Percentiles rank a stretch among this genome's conserved stretches.
Evolutionary conservation across 495 filamentous ascomycete genomes (phyloP).

Genomic region (Trichoderma erinaceum): DNA sequence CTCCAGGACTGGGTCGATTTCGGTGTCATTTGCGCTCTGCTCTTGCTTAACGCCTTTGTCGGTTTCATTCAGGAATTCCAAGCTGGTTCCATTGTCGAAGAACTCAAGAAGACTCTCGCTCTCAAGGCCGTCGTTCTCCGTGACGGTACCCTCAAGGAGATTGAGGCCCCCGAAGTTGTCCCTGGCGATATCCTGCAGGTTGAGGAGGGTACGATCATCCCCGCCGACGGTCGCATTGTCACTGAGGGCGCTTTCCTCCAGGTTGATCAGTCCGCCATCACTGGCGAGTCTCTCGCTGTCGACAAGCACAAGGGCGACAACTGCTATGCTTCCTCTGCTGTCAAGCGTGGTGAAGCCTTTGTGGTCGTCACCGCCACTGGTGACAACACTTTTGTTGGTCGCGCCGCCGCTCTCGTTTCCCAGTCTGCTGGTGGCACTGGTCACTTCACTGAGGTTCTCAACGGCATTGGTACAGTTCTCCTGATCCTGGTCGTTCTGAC

Average conservation of each 20-base stretch:
- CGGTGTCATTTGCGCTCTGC: constrained; percentile 68
- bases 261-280: constrained; percentile 88
- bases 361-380: constrained; percentile 77
- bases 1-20: constrained; percentile 78
- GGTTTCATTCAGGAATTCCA: constrained; percentile 87
- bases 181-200: constrained; percentile 85
- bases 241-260: constrained; percentile 76
- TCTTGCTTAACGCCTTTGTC: constrained; percentile 75
- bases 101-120: constrained; percentile 83
- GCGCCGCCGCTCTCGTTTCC: constrained; percentile 77
- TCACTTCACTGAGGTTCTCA: constrained; percentile 85
- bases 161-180: constrained; percentile 74
- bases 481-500: constrained; percentile 75
- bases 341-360: constrained; percentile 84
- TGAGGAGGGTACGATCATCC: constrained; percentile 86
- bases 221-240: constrained; percentile 80
- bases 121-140: constrained; percentile 80
- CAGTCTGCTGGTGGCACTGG: constrained; percentile 63
- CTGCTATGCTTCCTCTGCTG: constrained; percentile 76
- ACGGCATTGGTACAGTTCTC: constrained; percentile 77
- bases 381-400: constrained; percentile 84
- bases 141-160: constrained; percentile 62
- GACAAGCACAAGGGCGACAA: constrained; percentile 75
- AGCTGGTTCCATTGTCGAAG: constrained; percentile 86
- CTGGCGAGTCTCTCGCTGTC: constrained; percentile 86